phyloP scores from a whole-genome alignment of 108 stramenopile species.

The Pseudonitzschia multiseries region DNA sequence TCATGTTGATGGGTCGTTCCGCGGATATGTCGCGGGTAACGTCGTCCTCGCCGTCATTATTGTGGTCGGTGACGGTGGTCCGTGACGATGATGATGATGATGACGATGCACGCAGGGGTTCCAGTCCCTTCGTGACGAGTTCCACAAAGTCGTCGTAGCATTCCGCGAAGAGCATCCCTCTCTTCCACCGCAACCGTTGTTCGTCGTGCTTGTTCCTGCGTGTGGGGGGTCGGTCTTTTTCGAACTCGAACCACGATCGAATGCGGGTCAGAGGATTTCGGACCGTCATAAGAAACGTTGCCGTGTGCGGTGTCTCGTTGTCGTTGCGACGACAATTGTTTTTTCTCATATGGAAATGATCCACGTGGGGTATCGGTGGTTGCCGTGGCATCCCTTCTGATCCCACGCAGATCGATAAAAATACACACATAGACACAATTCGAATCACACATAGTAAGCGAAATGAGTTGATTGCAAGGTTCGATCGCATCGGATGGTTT shows the following conservation, averaged over 20 bases:
- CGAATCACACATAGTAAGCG: not conserved
- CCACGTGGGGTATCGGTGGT: slow-evolving; percentile 20
- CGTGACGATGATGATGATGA: too few relatives aligned
- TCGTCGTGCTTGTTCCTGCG: slow-evolving; percentile 26
- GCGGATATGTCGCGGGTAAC: not conserved
- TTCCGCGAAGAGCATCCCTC: slow-evolving; percentile 31
- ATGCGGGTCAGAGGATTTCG: slow-evolving; percentile 36
- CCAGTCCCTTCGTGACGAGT: slow-evolving; percentile 25
- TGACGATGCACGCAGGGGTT: not conserved
- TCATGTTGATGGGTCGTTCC: slow-evolving; percentile 24
- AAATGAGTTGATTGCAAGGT: not conserved
- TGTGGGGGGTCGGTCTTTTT: slow-evolving; percentile 31
- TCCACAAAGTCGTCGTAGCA: slow-evolving; percentile 32
- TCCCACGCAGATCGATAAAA: too few relatives aligned
- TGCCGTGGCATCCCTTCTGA: slow-evolving; percentile 42
- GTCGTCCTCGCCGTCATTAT: not conserved
- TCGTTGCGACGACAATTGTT: slow-evolving; percentile 24
- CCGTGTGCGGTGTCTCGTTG: not conserved
- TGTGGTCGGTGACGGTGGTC: slow-evolving; percentile 13
- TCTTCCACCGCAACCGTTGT: slow-evolving; percentile 12
- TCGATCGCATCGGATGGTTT: not conserved
- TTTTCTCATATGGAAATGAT: slow-evolving; percentile 33
- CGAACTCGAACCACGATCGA: slow-evolving; percentile 41
- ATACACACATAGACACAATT: not conserved
- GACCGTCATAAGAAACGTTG: slow-evolving; percentile 30